These are phyloP conservation scores for Platanus orientalis DNA, from an alignment of 164 flowering plant genomes.

Conservation along the genomic window DNA sequence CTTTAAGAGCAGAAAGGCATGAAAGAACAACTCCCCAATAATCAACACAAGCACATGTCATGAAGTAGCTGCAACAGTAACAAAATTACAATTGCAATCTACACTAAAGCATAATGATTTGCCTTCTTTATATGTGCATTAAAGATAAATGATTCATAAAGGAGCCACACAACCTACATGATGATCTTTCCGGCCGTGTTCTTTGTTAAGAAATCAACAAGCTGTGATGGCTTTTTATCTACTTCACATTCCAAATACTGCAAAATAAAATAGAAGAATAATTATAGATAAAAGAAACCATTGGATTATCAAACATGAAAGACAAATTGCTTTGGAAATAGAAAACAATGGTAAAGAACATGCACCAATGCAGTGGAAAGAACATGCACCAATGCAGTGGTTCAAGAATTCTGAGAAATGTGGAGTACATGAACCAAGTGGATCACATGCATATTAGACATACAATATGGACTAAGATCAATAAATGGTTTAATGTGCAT, in stretches of 20 bases:
- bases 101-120: not conserved
- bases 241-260: slow-evolving; percentile 92
- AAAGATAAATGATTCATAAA: slow-evolving; percentile 3
- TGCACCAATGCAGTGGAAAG: too few species aligned
- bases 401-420: too few species aligned
- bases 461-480: too few species aligned
- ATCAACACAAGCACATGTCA: slow-evolving; percentile 99
- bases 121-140: not conserved
- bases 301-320: not conserved
- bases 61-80: slow-evolving; percentile 65
- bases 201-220: slow-evolving; percentile 64
- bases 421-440: too few species aligned
- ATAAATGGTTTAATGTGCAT: too few species aligned
- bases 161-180: slow-evolving; percentile 44
- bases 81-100: slow-evolving; percentile 12
- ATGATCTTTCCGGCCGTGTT: slow-evolving; percentile 67
- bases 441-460: too few species aligned
- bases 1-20: slow-evolving; percentile 54
- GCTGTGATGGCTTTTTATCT: slow-evolving; percentile 76
- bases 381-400: too few species aligned
- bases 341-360: too few species aligned
- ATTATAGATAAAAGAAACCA: not conserved
- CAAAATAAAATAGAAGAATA: slow-evolving; percentile 17
- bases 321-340: too few species aligned
- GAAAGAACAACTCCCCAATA: slow-evolving; percentile 97